Conservation (phyloP, 2,329 filamentous ascomycete genomes). For the Xylaria sp. region DNA sequence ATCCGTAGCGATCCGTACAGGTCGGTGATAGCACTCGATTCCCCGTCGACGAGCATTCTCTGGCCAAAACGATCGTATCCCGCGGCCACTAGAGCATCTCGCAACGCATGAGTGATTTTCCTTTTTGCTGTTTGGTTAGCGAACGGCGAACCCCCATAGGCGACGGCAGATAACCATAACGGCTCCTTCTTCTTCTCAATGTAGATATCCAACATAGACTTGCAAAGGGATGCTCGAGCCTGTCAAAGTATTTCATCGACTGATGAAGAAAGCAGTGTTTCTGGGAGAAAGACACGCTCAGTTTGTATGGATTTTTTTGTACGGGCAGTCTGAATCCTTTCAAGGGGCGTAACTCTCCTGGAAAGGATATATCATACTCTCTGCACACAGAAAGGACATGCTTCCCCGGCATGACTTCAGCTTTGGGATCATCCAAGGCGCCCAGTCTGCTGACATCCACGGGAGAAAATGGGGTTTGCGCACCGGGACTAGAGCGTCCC, state of each 20-base stretch:
- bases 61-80: slow-evolving; percentile 39
- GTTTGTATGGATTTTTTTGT: slow-evolving; percentile 28
- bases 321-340: slow-evolving; percentile 7
- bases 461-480: background rate
- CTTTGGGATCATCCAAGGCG: background rate
- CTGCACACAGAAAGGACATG: slow-evolving; percentile 39
- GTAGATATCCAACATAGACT: slow-evolving; percentile 40
- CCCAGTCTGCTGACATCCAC: background rate
- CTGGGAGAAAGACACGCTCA: slow-evolving; percentile 19
- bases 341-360: slow-evolving; percentile 15
- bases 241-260: slow-evolving; percentile 40
- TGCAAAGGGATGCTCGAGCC: slow-evolving; percentile 36
- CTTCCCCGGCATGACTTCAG: slow-evolving; percentile 24
- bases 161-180: slow-evolving; percentile 33
- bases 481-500: background rate
- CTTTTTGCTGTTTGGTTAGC: slow-evolving; percentile 28
- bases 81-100: slow-evolving; percentile 35
- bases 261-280: slow-evolving; percentile 37
- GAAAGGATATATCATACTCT: slow-evolving; percentile 50
- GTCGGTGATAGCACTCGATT: slow-evolving; percentile 21
- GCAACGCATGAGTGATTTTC: slow-evolving; percentile 35
- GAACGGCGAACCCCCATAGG: slow-evolving; percentile 23
- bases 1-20: slow-evolving; percentile 37
- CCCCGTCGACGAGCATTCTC: slow-evolving; percentile 18
- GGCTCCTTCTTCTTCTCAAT: slow-evolving; percentile 36